A percentile compares a stretch with the other conserved stretches of the same genome.
phyloP scores from a whole-genome alignment of 305 asterid species.

The Solanum aculeatissimum region DNA sequence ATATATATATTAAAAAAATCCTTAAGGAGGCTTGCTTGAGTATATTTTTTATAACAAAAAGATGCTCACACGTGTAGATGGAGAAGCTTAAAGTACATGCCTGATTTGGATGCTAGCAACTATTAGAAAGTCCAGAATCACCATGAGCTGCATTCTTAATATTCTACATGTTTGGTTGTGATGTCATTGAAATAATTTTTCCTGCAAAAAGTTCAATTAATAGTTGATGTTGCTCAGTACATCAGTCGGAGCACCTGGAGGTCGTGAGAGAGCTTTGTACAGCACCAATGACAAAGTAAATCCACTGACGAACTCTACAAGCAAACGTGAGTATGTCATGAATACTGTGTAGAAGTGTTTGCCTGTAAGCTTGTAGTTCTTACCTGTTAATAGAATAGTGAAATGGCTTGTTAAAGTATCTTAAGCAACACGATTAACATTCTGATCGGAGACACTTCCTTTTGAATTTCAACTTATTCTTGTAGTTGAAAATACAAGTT shows the following conservation, averaged over 20 bases:
- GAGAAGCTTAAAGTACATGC: background rate
- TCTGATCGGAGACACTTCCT: background rate
- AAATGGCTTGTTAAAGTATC: background rate
- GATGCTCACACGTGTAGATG: background rate
- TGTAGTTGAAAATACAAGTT: background rate
- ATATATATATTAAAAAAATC: background rate
- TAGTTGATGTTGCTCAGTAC: background rate
- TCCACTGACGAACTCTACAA: background rate
- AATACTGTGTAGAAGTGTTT: background rate
- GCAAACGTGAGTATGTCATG: slow-evolving; percentile 1
- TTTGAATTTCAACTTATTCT: background rate
- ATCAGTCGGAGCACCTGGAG: background rate
- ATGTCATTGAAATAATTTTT: background rate
- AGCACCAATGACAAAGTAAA: background rate
- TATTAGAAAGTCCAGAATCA: background rate
- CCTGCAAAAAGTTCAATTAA: background rate
- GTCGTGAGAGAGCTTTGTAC: background rate
- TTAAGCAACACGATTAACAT: background rate
- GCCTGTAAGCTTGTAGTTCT: background rate
- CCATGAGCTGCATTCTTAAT: background rate
- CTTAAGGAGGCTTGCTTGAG: background rate
- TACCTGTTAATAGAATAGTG: background rate
- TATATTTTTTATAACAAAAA: background rate
- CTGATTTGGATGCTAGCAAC: background rate
- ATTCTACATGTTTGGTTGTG: background rate